Conservation (phyloP, 345 rosid species). For the Jatropha curcas region DNA sequence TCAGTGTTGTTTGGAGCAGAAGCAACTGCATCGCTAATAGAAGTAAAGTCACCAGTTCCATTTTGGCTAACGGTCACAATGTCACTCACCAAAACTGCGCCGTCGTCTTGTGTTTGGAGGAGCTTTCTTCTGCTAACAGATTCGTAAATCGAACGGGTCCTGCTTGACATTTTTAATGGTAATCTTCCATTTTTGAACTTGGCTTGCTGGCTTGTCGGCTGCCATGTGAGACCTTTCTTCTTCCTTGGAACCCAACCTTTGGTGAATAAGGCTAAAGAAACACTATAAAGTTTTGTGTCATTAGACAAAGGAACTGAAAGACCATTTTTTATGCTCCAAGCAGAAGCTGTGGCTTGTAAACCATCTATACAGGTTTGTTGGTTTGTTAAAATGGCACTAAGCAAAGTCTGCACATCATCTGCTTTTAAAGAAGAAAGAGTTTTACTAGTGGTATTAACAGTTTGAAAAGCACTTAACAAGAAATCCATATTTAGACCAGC, state of each 20-base stretch:
- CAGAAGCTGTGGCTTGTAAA: constrained; percentile 43
- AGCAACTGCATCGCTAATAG: constrained; percentile 65
- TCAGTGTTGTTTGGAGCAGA: constrained; percentile 74
- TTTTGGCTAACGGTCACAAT: constrained; percentile 67
- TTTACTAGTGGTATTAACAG: constrained; percentile 39
- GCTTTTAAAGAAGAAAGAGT: constrained; percentile 45
- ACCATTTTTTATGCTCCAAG: constrained; percentile 55
- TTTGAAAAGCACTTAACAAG: constrained; percentile 44
- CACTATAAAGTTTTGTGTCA: constrained; percentile 75
- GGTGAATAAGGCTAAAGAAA: constrained; percentile 68
- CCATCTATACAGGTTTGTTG: constrained; percentile 79
- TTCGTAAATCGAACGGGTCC: constrained; percentile 52
- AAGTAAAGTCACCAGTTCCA: constrained; percentile 72
- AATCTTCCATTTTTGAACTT: constrained; percentile 49
- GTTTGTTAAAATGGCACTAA: constrained; percentile 78
- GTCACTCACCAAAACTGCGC: constrained; percentile 44
- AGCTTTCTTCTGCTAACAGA: constrained; percentile 58
- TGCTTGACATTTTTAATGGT: constrained; percentile 55
- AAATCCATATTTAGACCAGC: constrained; percentile 60
- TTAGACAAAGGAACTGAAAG: constrained; percentile 51
- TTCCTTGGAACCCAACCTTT: constrained; percentile 74
- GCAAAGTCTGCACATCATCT: constrained; percentile 67
- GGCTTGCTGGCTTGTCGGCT: constrained; percentile 33
- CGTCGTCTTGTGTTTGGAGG: constrained; percentile 28
- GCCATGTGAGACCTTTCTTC: constrained; percentile 32